Evolutionary conservation across 805 yeast species (phyloP).

Genomic region (Wickerhamomyces pijperi): DNA sequence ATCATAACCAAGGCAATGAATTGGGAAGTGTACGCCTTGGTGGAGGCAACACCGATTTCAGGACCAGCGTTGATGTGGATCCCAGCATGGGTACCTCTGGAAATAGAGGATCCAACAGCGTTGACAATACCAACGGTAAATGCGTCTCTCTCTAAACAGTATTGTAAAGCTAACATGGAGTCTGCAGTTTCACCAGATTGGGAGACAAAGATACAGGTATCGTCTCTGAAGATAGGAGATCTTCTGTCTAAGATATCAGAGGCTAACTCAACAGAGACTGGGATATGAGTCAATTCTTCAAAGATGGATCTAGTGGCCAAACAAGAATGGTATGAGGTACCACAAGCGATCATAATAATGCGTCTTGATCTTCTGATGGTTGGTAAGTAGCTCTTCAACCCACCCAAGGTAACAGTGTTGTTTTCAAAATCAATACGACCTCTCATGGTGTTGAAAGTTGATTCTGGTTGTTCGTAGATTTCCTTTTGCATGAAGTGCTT

Average conservation of each 20-base stretch:
- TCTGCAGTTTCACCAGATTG: conserved; percentile 99
- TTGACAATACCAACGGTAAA: conserved; percentile 95
- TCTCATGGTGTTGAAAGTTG: conserved; percentile 97
- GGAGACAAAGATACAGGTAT: conserved; percentile 92
- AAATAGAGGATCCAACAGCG: conserved; percentile 93
- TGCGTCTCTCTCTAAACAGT: conserved; percentile 95
- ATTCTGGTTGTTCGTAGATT: conserved; percentile 97
- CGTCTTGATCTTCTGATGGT: conserved; percentile 91
- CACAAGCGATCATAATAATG: conserved; percentile 97
- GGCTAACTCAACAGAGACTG: conserved; percentile 86
- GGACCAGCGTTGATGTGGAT: conserved; percentile 99
- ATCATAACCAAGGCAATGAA: conserved; percentile 94
- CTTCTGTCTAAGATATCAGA: conserved; percentile 90
- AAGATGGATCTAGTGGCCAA: conserved; percentile 92
- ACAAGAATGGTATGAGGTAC: conserved; percentile 98
- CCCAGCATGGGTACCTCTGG: conserved; percentile 97
- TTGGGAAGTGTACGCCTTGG: conserved; percentile 98
- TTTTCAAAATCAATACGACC: conserved; percentile 93
- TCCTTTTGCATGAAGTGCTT: conserved; percentile 98
- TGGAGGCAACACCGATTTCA: conserved; percentile 98
- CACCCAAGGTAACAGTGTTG: conserved; percentile 73
- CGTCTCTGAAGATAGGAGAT: conserved; percentile 97
- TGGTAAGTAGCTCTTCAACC: conserved; percentile 72
- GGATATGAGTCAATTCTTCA: conserved; percentile 93
- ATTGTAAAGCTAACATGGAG: conserved; percentile 86